Evolutionary conservation across 2,329 filamentous ascomycete genomes (phyloP).

Genomic region (Paramyrothecium sp.): DNA sequence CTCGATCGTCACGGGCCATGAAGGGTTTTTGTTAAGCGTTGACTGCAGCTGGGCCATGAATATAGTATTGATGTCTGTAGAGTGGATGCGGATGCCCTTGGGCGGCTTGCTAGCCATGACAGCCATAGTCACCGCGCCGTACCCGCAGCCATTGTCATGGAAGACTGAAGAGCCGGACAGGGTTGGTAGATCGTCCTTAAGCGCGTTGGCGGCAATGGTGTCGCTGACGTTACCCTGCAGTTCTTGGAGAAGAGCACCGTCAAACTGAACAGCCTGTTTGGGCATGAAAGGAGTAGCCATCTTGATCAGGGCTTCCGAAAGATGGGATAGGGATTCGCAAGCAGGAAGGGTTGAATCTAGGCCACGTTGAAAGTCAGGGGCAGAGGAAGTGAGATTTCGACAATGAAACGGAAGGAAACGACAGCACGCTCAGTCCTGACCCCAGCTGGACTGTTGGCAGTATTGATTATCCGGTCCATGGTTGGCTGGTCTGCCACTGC

Average conservation of each 20-base stretch:
- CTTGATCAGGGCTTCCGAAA: background rate
- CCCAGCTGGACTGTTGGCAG: no score
- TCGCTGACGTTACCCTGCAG: conserved; percentile 1
- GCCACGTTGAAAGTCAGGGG: no score
- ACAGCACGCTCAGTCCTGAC: no score
- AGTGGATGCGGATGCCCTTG: background rate
- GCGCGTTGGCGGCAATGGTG: background rate
- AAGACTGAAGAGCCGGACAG: background rate
- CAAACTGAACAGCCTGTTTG: background rate
- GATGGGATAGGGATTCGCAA: no score
- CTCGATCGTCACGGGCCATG: background rate
- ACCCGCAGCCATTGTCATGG: background rate
- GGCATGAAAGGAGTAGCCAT: background rate
- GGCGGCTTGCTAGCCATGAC: background rate
- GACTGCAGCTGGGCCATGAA: background rate
- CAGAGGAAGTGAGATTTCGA: no score
- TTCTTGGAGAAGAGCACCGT: conserved; percentile 1
- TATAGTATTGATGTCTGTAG: background rate
- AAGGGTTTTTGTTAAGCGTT: background rate
- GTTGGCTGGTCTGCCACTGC: no score
- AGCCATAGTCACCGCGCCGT: background rate
- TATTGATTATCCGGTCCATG: no score
- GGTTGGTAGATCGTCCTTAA: background rate
- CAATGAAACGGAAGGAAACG: no score
- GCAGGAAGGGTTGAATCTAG: no score